These are phyloP conservation scores for Cryptococcus amylolentus DNA, from an alignment of 1,284 basidiomycete species.

Conservation along the genomic window DNA sequence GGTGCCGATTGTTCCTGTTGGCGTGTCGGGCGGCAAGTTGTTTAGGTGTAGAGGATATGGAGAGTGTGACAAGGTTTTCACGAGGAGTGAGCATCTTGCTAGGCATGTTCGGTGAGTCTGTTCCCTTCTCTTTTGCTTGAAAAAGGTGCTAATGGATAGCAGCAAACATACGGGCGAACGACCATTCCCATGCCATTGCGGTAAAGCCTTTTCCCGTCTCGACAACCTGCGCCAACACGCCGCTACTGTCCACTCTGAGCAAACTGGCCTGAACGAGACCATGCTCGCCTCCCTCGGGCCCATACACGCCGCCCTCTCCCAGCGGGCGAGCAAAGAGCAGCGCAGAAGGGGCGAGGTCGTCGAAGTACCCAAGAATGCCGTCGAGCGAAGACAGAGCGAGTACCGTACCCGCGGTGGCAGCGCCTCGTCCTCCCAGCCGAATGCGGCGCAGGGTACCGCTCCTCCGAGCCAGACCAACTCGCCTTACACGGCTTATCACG, in stretches of 20 bases:
- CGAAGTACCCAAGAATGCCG: constrained; percentile 48
- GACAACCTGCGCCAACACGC: constrained; percentile 96
- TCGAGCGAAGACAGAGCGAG: constrained; percentile 38
- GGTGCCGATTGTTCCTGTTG: constrained; percentile 45
- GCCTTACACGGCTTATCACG: constrained; percentile 21
- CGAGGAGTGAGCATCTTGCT: constrained; percentile 88
- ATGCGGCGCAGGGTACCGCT: not conserved
- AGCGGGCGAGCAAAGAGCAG: constrained; percentile 49
- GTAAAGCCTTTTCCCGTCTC: constrained; percentile 89
- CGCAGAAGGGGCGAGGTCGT: constrained; percentile 47
- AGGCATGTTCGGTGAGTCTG: constrained; percentile 77
- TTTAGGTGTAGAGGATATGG: constrained; percentile 94
- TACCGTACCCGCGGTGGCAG: constrained; percentile 12
- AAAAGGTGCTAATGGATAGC: constrained; percentile 7
- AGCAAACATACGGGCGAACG: constrained; percentile 97
- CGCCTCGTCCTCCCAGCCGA: constrained; percentile 2
- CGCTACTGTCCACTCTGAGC: constrained; percentile 90
- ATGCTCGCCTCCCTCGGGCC: constrained; percentile 87
- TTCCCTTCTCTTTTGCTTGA: not conserved
- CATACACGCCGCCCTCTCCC: constrained; percentile 71
- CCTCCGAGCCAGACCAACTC: constrained; percentile 11
- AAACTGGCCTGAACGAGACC: constrained; percentile 74
- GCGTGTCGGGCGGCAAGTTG: constrained; percentile 62
- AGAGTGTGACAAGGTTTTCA: constrained; percentile 94
- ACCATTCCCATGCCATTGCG: constrained; percentile 92